phyloP scores from a whole-genome alignment of 2,329 filamentous ascomycete genomes.

The Fusarium praegraminearum region DNA sequence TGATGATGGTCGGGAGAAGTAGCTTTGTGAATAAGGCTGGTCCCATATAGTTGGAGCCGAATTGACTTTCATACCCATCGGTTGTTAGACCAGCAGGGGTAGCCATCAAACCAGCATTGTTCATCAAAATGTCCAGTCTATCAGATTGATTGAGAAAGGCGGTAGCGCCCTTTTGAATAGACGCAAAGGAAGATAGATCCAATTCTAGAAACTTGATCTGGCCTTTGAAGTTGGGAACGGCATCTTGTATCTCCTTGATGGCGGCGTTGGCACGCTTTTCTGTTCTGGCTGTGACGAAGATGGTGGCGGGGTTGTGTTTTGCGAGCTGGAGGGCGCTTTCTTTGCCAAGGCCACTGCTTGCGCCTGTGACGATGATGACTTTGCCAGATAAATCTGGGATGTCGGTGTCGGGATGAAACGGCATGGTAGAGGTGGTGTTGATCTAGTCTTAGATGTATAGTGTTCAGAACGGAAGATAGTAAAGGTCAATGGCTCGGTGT shows the following conservation, averaged over 20 bases:
- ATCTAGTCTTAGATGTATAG: not conserved
- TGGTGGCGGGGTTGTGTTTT: not conserved
- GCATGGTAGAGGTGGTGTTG: not conserved
- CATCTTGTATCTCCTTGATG: not conserved
- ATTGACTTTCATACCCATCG: not conserved
- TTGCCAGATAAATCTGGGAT: not conserved
- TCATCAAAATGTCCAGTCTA: not conserved
- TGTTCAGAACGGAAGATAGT: fast-evolving
- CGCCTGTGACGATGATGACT: not conserved
- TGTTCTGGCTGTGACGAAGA: not conserved
- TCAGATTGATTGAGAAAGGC: not conserved
- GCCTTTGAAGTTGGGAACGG: not conserved
- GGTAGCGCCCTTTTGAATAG: not conserved
- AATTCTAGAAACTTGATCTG: not conserved
- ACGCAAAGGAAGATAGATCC: not conserved
- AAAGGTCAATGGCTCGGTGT: not conserved
- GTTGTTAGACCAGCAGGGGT: not conserved
- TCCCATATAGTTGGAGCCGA: not conserved
- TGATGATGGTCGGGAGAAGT: fast-evolving
- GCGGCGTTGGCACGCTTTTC: not conserved
- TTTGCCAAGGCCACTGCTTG: not conserved
- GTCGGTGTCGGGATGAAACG: not conserved
- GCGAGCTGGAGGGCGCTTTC: not conserved
- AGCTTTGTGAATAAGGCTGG: not conserved
- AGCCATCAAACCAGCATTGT: not conserved